A percentile compares a stretch with the other conserved stretches of the same genome.
These are phyloP conservation scores for Byssochlamys sp. DNA, from an alignment of 2,329 filamentous ascomycete species.

Conservation along the genomic window DNA sequence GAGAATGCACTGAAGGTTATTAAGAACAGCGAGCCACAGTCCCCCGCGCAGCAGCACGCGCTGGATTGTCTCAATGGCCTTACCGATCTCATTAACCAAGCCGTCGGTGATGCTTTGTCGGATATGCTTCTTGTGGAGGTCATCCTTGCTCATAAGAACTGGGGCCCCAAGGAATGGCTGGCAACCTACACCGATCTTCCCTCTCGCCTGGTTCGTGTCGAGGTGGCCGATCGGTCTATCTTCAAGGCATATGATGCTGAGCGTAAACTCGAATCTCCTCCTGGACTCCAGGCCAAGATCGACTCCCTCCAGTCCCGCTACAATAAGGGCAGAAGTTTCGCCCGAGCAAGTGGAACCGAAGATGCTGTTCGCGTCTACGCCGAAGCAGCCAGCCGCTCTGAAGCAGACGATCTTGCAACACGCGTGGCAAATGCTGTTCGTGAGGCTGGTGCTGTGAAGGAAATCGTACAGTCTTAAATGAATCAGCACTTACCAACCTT, in stretches of 20 bases:
- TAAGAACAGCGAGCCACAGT: conserved; percentile 69
- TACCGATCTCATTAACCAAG: conserved; percentile 92
- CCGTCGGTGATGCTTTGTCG: conserved; percentile 88
- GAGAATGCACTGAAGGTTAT: conserved; percentile 71
- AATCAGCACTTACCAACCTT: background rate
- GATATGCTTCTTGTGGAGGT: conserved; percentile 94
- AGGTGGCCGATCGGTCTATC: conserved; percentile 75
- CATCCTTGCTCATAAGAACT: conserved; percentile 88
- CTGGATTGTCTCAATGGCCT: conserved; percentile 75
- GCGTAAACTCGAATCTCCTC: conserved; percentile 69
- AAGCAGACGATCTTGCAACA: conserved; percentile 81
- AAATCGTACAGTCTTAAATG: conserved; percentile 9
- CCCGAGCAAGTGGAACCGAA: conserved; percentile 85
- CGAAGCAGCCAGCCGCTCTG: conserved; percentile 77
- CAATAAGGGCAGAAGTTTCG: conserved; percentile 79
- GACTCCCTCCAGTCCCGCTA: conserved; percentile 84
- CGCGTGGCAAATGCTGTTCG: conserved; percentile 70
- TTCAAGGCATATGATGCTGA: conserved; percentile 86
- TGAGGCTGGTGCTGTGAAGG: conserved; percentile 37
- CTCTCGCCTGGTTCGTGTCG: conserved; percentile 86
- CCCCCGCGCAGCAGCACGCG: conserved; percentile 81
- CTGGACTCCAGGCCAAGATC: conserved; percentile 73
- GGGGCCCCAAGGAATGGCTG: conserved; percentile 84
- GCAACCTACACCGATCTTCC: conserved; percentile 87
- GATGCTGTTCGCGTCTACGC: conserved; percentile 94